Conservation (phyloP, 2,329 filamentous ascomycete species). For the Podosphaera fusca region DNA sequence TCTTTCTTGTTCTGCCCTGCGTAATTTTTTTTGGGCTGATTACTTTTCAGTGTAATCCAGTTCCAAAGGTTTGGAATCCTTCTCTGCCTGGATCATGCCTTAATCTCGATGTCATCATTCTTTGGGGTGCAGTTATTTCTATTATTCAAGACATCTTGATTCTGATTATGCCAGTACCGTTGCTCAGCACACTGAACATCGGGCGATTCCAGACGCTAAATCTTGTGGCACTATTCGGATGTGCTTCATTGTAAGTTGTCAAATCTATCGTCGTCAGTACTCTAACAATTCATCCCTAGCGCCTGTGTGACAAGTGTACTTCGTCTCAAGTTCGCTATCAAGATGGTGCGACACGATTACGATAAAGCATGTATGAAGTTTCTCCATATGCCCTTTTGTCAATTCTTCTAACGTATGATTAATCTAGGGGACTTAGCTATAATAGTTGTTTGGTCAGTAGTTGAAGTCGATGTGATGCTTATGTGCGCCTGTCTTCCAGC, state of each 20-base stretch:
- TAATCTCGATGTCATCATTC: constrained; percentile 38
- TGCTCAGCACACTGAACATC: constrained; percentile 36
- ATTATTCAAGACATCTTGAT: constrained; percentile 44
- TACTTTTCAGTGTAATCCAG: constrained; percentile 5
- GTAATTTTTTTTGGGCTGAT: constrained; percentile 1
- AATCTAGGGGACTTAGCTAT: constrained; percentile 11
- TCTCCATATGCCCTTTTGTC: neutral
- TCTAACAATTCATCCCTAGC: constrained; percentile 12
- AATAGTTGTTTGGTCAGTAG: neutral
- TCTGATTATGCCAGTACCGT: constrained; percentile 38
- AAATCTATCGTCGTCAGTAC: neutral
- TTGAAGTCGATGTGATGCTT: neutral
- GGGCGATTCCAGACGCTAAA: constrained; percentile 35
- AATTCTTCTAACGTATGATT: neutral
- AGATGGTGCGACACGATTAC: neutral
- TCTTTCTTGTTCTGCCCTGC: neutral
- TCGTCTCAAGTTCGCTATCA: constrained; percentile 29
- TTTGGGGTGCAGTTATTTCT: constrained; percentile 41
- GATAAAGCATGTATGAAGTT: constrained; percentile 4
- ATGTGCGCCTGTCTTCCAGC: constrained; percentile 1
- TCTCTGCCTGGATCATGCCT: constrained; percentile 22
- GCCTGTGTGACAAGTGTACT: constrained; percentile 29
- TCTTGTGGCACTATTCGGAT: constrained; percentile 44
- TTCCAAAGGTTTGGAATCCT: constrained; percentile 4
- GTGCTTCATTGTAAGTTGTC: constrained; percentile 37